Conservation (phyloP, 1,139 yeast genomes). For the Diutina scorzettiae region DNA sequence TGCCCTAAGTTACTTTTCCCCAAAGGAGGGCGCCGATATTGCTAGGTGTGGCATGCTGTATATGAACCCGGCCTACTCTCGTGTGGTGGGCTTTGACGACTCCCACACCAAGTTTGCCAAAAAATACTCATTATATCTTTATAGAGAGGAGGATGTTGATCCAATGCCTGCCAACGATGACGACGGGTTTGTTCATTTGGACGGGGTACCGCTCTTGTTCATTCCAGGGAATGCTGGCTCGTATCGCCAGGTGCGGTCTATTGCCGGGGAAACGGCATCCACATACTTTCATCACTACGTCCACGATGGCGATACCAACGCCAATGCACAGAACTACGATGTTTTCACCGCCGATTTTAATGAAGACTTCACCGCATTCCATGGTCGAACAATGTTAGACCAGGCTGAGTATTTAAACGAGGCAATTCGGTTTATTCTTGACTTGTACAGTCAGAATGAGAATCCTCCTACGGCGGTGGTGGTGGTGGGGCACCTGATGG, state of each 20-base stretch:
- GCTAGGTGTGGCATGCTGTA: constrained; percentile 12
- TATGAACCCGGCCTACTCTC: constrained; percentile 72
- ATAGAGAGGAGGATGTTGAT: constrained; percentile 70
- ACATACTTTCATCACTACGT: constrained; percentile 23
- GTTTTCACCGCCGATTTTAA: constrained; percentile 88
- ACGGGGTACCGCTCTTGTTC: constrained; percentile 81
- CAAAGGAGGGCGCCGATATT: not conserved
- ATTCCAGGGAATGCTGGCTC: constrained; percentile 98
- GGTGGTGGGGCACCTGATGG: constrained; percentile 90
- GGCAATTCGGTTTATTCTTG: constrained; percentile 65
- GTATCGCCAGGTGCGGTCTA: constrained; percentile 75
- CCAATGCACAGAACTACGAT: constrained; percentile 41
- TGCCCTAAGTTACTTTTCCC: not conserved
- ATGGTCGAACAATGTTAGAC: constrained; percentile 84
- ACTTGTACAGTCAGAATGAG: constrained; percentile 35
- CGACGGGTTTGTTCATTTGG: constrained; percentile 21
- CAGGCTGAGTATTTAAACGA: constrained; percentile 92
- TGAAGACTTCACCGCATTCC: constrained; percentile 94
- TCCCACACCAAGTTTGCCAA: constrained; percentile 62
- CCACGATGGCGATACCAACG: constrained; percentile 16
- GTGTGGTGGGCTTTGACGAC: constrained; percentile 59
- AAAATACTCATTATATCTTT: constrained; percentile 70
- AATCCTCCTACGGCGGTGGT: constrained; percentile 60
- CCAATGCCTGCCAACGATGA: constrained; percentile 29
- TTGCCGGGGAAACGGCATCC: constrained; percentile 70